Base-by-base conservation (phyloP, 306 rosid genomes). In the Pueraria montana region DNA sequence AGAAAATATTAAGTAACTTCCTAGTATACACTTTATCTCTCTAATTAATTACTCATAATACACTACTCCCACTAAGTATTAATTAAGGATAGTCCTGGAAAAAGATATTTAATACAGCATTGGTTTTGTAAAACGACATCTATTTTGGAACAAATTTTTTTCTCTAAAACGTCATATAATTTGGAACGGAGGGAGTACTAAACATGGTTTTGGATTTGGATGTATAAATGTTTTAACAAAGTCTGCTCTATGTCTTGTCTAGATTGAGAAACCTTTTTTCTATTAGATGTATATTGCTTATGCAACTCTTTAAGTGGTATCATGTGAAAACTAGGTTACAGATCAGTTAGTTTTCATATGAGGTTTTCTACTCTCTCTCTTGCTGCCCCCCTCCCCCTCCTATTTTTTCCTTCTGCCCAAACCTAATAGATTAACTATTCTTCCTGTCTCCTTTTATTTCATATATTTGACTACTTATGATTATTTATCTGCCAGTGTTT, bases 271-370 rank as follows among this genome's bases (percentile, higher is more conserved):
- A 21, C 48, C 18, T 26, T 65, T 65, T 18, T 1, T 27, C 32
- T 27, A 8, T 30, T 23, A 16, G 49, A 59, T 69, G 8, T 77
- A 32, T 45, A 20, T 32, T 36, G 58, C 26, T 30, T 69, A 26
- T 67, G 59, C 55, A 55, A 65, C 26, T 67, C 34, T 53, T 10
- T 4, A 23, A 1, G 50, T 49, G 53, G 40, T 6, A 34, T 6
- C 40, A 34, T 34, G 8, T 34, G 34, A 45, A 8, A 24, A 23
- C 34, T 50, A 34, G 42, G 23, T 36, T 49, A 46, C 2, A 11
- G 9, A 72, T 50, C 43, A 40, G 70, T 83, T 23, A 27, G 61
- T 62, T 53, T 72, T 14, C 30, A 34, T 13, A 21, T 56, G 43
- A 0, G 9, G n/a, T 72, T 32, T 63, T 26, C 8, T 27, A 13